Evolutionary conservation across 495 filamentous ascomycete genomes (phyloP), one percentile per base, ranked within the genome.

Genomic region (Chaetomium cochliodes): DNA sequence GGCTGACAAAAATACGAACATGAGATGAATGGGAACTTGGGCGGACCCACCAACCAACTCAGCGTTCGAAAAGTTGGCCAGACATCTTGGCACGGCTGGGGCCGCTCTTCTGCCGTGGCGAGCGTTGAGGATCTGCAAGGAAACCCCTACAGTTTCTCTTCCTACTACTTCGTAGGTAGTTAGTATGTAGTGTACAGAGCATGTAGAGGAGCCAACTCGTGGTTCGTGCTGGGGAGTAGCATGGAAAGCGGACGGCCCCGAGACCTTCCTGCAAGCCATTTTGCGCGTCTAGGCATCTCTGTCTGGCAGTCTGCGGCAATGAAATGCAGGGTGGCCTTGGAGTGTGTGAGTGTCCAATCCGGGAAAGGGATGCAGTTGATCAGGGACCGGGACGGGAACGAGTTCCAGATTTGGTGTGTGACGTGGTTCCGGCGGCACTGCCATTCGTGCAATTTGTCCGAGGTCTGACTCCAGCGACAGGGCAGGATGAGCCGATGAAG

Each of bases 61-160:
- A n/a, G 23, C 7, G 23, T 53, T 28, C 26, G 50, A 37, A 37
- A 37, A 37, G 33, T 37, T 37, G 50, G 44, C 44, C n/a, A 47
- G 44, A 47, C 50, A 13, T 16, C 50, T 53, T 53, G 50, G 50
- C 50, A 25, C 58, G 44, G 58, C 12, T 50, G n/a, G 44, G 18
- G 56, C 56, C 58, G 25, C n/a, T 37, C 42, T 37, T 59, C 42
- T 47, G 57, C 57, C 42, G 56, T 13, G 22, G 46, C 13, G 1
- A n/a, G n/a, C n/a, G n/a, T n/a, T n/a, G n/a, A n/a, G 3, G 44
- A 50, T 50, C 46, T 51, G 44, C 58, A 25, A 18, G 11, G 37
- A 16, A 23, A 51, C 23, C 23, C 49, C 49, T 22, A 37, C 6
- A 37, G 33, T 37, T 37, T 33, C 30, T 33, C 30, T 3, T 33